Evolutionary conservation across 768 basidiomycete genomes (phyloP).

Genomic region (Collybia nuda): DNA sequence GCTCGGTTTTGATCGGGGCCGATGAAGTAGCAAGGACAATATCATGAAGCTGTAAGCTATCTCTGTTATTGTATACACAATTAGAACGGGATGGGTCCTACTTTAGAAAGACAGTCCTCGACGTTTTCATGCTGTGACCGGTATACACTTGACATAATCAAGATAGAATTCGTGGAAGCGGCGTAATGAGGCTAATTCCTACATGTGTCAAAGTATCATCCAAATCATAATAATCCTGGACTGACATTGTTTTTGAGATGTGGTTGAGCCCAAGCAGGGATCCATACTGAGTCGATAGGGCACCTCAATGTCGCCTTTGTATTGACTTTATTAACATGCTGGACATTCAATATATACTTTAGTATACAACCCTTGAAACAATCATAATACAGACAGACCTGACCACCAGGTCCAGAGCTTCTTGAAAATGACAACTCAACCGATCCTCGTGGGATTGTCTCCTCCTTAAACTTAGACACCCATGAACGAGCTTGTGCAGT

Average conservation of each 20-base stretch:
- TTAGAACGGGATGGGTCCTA: constrained; percentile 17
- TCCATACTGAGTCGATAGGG: constrained; percentile 57
- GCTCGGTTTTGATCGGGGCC: constrained; percentile 46
- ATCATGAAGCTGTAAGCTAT: constrained; percentile 45
- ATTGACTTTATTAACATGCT: constrained; percentile 92
- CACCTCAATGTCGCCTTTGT: constrained; percentile 75
- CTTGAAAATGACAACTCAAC: constrained; percentile 71
- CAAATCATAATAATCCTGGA: background rate
- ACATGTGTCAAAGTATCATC: no score
- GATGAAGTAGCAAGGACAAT: constrained; percentile 49
- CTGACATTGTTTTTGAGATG: constrained; percentile 50
- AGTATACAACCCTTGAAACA: background rate
- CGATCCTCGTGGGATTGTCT: constrained; percentile 44
- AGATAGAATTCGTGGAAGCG: constrained; percentile 64
- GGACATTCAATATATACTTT: background rate
- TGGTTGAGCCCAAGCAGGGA: constrained; percentile 64
- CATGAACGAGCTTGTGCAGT: constrained; percentile 50
- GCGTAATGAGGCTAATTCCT: constrained; percentile 58
- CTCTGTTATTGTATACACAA: background rate
- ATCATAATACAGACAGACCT: constrained; percentile 42
- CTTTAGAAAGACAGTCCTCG: constrained; percentile 71
- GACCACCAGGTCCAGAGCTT: constrained; percentile 85
- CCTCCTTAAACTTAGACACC: constrained; percentile 47
- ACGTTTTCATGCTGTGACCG: constrained; percentile 82
- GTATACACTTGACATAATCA: constrained; percentile 66